Percentiles rank a stretch among this genome's conserved stretches.
phyloP scores from a whole-genome alignment of 140 eudicot genomes.

The Bidens hawaiensis region DNA sequence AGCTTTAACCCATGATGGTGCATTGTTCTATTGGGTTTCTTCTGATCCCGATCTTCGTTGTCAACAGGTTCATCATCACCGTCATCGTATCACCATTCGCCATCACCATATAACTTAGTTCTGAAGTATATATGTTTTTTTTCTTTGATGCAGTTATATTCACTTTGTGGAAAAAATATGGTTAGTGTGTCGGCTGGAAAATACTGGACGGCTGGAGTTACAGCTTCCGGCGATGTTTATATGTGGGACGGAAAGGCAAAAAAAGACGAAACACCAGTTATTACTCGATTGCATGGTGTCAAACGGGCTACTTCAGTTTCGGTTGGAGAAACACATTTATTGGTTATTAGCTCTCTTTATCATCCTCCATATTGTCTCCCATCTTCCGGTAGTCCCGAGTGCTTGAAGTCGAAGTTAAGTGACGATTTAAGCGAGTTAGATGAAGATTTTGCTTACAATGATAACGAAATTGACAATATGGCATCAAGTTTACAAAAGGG shows the following conservation, averaged over 20 bases:
- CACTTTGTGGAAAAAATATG: constrained; percentile 60
- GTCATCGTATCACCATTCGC: background rate
- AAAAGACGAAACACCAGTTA: constrained; percentile 54
- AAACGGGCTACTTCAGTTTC: constrained; percentile 87
- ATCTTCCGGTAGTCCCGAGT: constrained; percentile 9
- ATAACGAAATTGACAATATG: constrained; percentile 36
- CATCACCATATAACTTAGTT: background rate
- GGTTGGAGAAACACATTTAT: constrained; percentile 92
- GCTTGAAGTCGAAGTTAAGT: constrained; percentile 23
- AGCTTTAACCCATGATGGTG: constrained; percentile 96
- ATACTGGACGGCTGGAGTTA: constrained; percentile 90
- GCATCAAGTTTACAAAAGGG: constrained; percentile 22
- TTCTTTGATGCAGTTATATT: constrained; percentile 44
- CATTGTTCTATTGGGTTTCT: constrained; percentile 87
- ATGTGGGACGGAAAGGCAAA: constrained; percentile 88
- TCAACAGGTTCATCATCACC: constrained; percentile 58
- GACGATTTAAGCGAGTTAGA: constrained; percentile 54
- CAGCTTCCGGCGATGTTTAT: constrained; percentile 72
- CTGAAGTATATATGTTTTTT: constrained; percentile 1
- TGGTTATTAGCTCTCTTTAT: constrained; percentile 73
- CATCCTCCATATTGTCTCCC: constrained; percentile 61
- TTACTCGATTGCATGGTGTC: constrained; percentile 70
- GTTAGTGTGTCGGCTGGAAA: constrained; percentile 85
- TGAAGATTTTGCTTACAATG: constrained; percentile 61
- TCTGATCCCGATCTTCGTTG: constrained; percentile 82